Percentiles rank a stretch among this genome's conserved stretches.
Conservation (phyloP, 805 yeast species). For the Pichia nanzhaoensis region DNA sequence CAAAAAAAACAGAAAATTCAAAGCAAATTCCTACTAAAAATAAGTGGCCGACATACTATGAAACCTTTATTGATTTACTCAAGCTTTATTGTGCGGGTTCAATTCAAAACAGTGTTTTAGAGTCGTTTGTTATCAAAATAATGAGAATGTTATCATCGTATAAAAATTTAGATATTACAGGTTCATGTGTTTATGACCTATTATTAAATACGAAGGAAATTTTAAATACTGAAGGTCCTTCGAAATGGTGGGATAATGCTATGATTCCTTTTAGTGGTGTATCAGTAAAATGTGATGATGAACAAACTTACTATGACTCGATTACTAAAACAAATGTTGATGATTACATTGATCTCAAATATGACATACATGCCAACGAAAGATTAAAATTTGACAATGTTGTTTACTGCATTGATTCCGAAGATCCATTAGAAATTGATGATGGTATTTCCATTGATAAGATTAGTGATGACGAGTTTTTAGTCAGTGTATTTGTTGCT, state of each 20-base stretch:
- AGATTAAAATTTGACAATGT: slow-evolving; percentile 39
- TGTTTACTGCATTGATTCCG: slow-evolving; percentile 80
- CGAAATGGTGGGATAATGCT: slow-evolving; percentile 41
- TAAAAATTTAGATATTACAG: slow-evolving; percentile 40
- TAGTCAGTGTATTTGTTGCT: slow-evolving; percentile 71
- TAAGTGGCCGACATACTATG: slow-evolving; percentile 25
- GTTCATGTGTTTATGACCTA: slow-evolving; percentile 47
- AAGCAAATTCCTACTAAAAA: background rate
- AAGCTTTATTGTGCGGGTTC: slow-evolving; percentile 54
- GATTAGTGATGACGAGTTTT: slow-evolving; percentile 28
- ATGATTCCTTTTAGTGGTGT: slow-evolving; percentile 38
- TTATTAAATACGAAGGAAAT: slow-evolving; percentile 30
- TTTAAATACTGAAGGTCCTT: slow-evolving; percentile 39
- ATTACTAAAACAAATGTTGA: slow-evolving; percentile 20
- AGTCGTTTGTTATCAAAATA: slow-evolving; percentile 42
- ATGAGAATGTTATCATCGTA: slow-evolving; percentile 28
- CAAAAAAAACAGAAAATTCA: slow-evolving; percentile 8
- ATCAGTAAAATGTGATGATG: slow-evolving; percentile 37
- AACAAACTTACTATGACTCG: slow-evolving; percentile 35
- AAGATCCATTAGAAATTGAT: slow-evolving; percentile 81
- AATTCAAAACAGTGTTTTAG: slow-evolving; percentile 38
- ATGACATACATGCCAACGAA: slow-evolving; percentile 14
- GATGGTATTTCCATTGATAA: slow-evolving; percentile 71
- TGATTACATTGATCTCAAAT: slow-evolving; percentile 14
- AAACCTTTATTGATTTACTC: slow-evolving; percentile 39